Evolutionary conservation across 257 asterid genomes (phyloP).

Genomic region (Gardenia jasminoides): DNA sequence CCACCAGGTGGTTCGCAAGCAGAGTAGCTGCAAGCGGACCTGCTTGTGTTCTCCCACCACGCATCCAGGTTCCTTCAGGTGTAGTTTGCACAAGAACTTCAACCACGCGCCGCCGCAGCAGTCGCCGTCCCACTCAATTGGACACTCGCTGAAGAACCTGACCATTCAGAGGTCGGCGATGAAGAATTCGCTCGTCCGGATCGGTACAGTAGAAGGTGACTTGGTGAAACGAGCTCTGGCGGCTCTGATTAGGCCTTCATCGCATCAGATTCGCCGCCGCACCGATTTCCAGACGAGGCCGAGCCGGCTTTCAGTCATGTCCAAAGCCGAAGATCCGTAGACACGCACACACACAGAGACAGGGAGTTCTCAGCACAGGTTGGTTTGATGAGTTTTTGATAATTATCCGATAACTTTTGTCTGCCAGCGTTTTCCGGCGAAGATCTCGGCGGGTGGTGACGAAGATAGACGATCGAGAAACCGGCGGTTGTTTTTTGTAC

Average conservation of each 20-base stretch:
- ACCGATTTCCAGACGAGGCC: slow-evolving; percentile 49
- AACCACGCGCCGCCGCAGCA: slow-evolving; percentile 23
- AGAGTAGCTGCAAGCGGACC: slow-evolving; percentile 52
- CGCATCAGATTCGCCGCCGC: slow-evolving; percentile 76
- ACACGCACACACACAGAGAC: too few species aligned
- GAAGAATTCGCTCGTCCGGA: slow-evolving; percentile 86
- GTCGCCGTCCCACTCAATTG: slow-evolving; percentile 31
- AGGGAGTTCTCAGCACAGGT: slow-evolving; percentile 36
- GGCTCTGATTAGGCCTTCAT: slow-evolving; percentile 72
- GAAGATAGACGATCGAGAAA: slow-evolving; percentile 19
- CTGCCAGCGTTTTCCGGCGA: slow-evolving; percentile 10
- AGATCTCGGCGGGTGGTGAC: neutral
- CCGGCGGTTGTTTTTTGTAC: slow-evolving; percentile 22
- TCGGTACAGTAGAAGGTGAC: slow-evolving; percentile 83
- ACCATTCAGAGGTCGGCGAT: slow-evolving; percentile 87
- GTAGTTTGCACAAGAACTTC: slow-evolving; percentile 74
- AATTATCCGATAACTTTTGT: neutral
- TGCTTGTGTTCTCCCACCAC: slow-evolving; percentile 88
- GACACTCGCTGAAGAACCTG: slow-evolving; percentile 61
- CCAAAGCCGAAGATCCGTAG: slow-evolving; percentile 35
- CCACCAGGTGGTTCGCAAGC: slow-evolving; percentile 60
- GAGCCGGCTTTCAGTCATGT: slow-evolving; percentile 73
- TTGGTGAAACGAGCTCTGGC: slow-evolving; percentile 74
- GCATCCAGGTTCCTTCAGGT: slow-evolving; percentile 91
- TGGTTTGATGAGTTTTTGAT: slow-evolving; percentile 30